Percentiles rank a stretch among this genome's conserved stretches.
phyloP scores from a whole-genome alignment of 768 basidiomycete genomes.

The Pleurotus citrinopileatus region DNA sequence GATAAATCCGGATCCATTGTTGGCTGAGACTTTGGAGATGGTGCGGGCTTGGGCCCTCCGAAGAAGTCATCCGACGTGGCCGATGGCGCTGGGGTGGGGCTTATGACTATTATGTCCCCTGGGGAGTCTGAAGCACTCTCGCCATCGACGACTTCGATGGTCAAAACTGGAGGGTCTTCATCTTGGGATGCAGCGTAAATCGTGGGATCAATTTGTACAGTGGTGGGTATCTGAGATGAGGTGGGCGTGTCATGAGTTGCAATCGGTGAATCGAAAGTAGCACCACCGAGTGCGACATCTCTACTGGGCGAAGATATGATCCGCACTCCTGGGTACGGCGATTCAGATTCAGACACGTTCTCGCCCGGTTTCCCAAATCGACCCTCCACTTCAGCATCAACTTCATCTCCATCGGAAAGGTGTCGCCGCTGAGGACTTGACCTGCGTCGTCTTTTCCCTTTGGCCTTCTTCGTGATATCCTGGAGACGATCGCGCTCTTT shows the following conservation, averaged over 20 bases:
- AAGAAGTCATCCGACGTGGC: neutral
- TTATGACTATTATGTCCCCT: neutral
- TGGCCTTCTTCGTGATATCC: neutral
- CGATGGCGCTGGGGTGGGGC: slow-evolving; percentile 1
- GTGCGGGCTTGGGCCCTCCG: neutral
- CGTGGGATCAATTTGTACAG: no score
- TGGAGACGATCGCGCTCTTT: neutral
- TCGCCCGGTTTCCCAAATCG: neutral
- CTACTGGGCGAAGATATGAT: neutral
- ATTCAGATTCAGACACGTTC: neutral
- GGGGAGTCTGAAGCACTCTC: neutral
- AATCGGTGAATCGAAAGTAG: no score
- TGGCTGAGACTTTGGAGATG: no score
- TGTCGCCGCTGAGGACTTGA: neutral
- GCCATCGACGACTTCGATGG: neutral
- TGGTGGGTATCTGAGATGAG: no score
- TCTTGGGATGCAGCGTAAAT: neutral
- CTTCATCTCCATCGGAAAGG: neutral
- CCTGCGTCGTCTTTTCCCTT: neutral
- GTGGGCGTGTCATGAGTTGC: no score
- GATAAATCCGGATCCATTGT: no score
- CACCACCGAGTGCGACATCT: no score
- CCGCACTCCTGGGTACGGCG: neutral
- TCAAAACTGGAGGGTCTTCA: neutral
- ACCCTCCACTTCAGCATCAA: neutral